phyloP scores from a whole-genome alignment of 2,329 filamentous ascomycete species.

The Nannizziopsis barbatae region DNA sequence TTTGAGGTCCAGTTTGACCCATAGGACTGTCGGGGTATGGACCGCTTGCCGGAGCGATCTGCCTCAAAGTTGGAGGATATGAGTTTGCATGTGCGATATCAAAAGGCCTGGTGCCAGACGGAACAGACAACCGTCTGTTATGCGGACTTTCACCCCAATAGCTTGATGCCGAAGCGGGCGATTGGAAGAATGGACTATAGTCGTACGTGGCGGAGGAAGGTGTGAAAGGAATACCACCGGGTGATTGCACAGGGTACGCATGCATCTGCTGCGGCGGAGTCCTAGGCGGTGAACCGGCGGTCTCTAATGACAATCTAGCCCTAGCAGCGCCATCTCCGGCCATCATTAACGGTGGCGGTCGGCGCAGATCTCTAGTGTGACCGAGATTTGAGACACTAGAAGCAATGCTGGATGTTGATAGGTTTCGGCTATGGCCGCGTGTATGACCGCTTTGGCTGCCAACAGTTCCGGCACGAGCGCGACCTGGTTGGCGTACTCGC shows the following conservation, averaged over 20 bases:
- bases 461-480: constrained; percentile 65
- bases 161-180: constrained; percentile 60
- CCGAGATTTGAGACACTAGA: constrained; percentile 61
- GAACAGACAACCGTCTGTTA: constrained; percentile 68
- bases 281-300: constrained; percentile 50
- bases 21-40: constrained; percentile 50
- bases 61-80: constrained; percentile 48
- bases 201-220: constrained; percentile 65
- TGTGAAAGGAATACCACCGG: constrained; percentile 67
- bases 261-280: constrained; percentile 53
- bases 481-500: constrained; percentile 60
- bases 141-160: constrained; percentile 62
- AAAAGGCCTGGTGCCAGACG: constrained; percentile 64
- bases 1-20: constrained; percentile 47
- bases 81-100: constrained; percentile 49
- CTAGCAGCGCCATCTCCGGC: constrained; percentile 54
- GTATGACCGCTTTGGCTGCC: constrained; percentile 60
- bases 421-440: constrained; percentile 69
- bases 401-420: constrained; percentile 78
- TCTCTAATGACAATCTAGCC: constrained; percentile 55
- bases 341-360: constrained; percentile 75
- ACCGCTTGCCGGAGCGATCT: constrained; percentile 45
- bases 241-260: constrained; percentile 50
- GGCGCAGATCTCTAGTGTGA: constrained; percentile 52
- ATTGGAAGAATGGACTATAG: constrained; percentile 67